Evolutionary conservation across 164 flowering plant species (phyloP).

Genomic region (Akebia trifoliata): DNA sequence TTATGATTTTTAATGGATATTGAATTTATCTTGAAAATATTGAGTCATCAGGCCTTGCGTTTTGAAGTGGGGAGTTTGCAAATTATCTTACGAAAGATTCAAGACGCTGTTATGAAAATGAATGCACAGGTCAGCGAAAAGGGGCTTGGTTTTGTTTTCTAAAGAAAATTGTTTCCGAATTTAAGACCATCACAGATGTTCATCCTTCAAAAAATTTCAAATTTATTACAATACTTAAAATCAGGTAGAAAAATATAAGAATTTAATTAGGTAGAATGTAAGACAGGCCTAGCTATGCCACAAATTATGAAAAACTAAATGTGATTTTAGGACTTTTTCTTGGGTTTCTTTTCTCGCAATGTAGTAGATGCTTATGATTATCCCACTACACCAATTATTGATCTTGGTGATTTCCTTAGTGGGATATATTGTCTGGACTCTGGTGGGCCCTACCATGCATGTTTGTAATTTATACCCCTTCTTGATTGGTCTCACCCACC

Average conservation of each 20-base stretch:
- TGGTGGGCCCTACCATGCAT: too few species aligned
- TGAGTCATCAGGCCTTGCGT: conserved; percentile 42
- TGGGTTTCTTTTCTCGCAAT: too few species aligned
- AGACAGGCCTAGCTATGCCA: too few species aligned
- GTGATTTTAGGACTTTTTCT: too few species aligned
- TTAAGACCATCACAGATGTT: neutral
- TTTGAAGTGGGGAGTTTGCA: conserved; percentile 39
- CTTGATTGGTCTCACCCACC: too few species aligned
- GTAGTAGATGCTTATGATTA: too few species aligned
- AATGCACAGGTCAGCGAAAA: conserved; percentile 35
- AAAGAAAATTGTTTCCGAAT: neutral
- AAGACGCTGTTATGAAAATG: conserved; percentile 32
- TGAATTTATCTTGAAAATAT: conserved; percentile 8
- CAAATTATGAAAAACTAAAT: too few species aligned
- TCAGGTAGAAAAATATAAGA: neutral
- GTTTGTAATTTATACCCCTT: too few species aligned
- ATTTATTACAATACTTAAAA: neutral
- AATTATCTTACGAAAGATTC: conserved; percentile 36
- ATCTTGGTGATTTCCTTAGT: too few species aligned
- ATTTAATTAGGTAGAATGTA: neutral
- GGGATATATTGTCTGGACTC: too few species aligned
- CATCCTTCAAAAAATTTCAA: neutral
- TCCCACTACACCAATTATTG: too few species aligned
- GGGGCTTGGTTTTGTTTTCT: neutral
- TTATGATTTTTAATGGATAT: neutral